phyloP scores from a whole-genome alignment of 169 alveolate genomes.

The Cryptosporidium viatorum region DNA sequence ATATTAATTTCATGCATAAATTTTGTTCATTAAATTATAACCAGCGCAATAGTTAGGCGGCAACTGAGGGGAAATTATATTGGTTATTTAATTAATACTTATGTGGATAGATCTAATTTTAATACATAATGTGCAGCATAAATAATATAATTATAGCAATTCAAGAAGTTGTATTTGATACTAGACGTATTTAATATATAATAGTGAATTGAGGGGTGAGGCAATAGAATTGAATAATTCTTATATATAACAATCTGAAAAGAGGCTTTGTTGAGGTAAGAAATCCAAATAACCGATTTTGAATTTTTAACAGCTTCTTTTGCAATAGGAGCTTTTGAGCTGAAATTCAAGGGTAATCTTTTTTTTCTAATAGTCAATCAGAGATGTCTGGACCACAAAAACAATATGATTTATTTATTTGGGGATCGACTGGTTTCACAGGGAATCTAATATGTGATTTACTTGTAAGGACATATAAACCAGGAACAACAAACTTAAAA shows the following conservation, averaged over 20 bases:
- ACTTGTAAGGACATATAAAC: conserved; percentile 49
- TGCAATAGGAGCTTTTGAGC: neutral
- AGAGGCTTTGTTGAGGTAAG: neutral
- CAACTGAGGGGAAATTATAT: neutral
- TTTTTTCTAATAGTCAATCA: neutral
- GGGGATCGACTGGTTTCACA: conserved; percentile 75
- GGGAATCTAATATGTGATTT: conserved; percentile 59
- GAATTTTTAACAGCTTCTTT: neutral
- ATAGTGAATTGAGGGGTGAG: conserved; percentile 2
- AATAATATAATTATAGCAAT: neutral
- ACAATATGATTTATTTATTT: conserved; percentile 67
- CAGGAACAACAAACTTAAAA: conserved; percentile 54
- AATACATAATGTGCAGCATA: neutral
- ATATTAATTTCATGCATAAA: neutral
- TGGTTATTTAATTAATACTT: neutral
- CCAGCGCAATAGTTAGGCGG: neutral
- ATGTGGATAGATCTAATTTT: conserved; percentile 9
- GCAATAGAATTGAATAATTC: neutral
- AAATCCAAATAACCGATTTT: neutral
- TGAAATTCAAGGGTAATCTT: neutral
- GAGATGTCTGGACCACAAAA: conserved; percentile 58
- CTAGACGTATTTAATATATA: neutral
- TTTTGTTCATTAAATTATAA: neutral
- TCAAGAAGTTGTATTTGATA: neutral
- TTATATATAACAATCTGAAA: neutral